Base-by-base conservation (phyloP, 2,329 filamentous ascomycete genomes). In the Cryphonectria nitschkei region DNA sequence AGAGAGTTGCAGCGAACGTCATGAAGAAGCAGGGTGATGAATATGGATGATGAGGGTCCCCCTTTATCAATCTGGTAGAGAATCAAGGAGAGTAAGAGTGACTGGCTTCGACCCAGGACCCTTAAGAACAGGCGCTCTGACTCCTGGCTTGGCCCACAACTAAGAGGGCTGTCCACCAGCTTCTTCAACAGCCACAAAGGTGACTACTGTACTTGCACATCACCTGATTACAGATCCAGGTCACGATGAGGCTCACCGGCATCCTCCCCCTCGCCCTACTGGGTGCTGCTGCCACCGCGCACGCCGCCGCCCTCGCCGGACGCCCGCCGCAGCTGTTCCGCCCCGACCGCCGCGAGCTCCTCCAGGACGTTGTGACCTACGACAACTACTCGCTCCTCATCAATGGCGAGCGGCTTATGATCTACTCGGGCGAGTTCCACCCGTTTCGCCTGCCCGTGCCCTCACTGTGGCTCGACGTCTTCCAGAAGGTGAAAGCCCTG, bases 401-500 rank as follows among this genome's bases (percentile, higher is more conserved):
- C 69, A 83, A 87, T 74, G 90, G 90, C n/a, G 87, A 93, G 77
- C 83, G 90, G 43, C 79, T 92, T 64, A 86, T 92, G 79, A 82
- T 93, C 68, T 92, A 88, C 78, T 88, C 85, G 71, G 90, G 89
- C 56, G 90, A 93, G 78, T 85, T 92, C 26, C 90, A 93, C 77
- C 89, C 90, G 0, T 92, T 79, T 70, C 74, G 80, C 69, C 76
- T 81, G 29, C 80, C 80, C 0, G 79, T 79, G 0, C 79, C 80
- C 0, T 76, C 75, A 7, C 73, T 82, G 1, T 82, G 88, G 85
- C 83, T 92, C 34, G 92, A 94, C 76, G 79, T 93, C 9, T 89
- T 93, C 72, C 89, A 93, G 76, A 94, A 94, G 80, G 86, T 93
- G 79, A 93, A 92, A 79, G 88, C 90, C 1, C 80, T 93, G 0